Conservation (phyloP, 331 rosid genomes). For the Acacia pycnantha region DNA sequence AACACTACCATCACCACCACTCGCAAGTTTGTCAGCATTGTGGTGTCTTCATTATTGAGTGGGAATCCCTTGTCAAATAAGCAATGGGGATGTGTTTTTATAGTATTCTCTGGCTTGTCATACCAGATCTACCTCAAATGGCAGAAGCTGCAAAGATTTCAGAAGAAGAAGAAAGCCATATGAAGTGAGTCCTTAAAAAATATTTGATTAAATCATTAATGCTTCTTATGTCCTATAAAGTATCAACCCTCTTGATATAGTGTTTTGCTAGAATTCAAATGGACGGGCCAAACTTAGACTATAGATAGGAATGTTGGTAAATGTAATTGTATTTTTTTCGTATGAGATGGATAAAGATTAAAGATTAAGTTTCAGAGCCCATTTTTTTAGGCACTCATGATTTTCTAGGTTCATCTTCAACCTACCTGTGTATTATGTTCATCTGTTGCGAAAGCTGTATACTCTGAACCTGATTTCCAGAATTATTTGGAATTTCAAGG, state of each 20-base stretch:
- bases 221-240: not conserved
- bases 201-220: conserved; percentile 39
- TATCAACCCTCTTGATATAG: conserved; percentile 13
- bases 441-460: not conserved
- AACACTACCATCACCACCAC: conserved; percentile 96
- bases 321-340: conserved; percentile 36
- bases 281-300: conserved; percentile 32
- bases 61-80: conserved; percentile 86
- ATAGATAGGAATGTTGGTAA: conserved; percentile 34
- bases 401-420: not conserved
- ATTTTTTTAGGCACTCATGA: conserved; percentile 16
- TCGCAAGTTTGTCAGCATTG: conserved; percentile 94
- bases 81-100: conserved; percentile 87
- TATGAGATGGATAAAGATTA: conserved; percentile 17
- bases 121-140: conserved; percentile 92
- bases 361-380: conserved; percentile 2
- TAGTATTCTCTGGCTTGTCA: conserved; percentile 95
- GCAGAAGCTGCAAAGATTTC: conserved; percentile 78
- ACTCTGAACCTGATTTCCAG: not conserved
- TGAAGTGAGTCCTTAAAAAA: conserved; percentile 39
- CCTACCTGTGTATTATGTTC: not conserved
- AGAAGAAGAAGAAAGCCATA: conserved; percentile 74
- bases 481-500: not conserved
- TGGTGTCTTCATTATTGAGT: conserved; percentile 82
- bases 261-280: conserved; percentile 30